Percentiles rank a stretch among this genome's conserved stretches.
These are phyloP conservation scores for Eremomyces bilateralis DNA, from an alignment of 495 filamentous ascomycete species.

Conservation along the genomic window DNA sequence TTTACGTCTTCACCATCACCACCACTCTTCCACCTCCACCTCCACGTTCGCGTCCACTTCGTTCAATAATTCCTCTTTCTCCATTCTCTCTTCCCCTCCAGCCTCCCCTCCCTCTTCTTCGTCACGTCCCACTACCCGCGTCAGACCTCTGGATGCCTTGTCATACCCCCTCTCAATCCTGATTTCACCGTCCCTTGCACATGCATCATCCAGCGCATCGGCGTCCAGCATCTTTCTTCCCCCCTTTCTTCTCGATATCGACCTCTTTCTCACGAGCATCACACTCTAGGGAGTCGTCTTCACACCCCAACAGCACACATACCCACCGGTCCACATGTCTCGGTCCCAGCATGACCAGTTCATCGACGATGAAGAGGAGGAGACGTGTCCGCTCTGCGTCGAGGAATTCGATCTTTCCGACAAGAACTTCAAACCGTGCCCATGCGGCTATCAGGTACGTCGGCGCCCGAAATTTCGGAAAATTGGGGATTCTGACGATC, in stretches of 20 bases:
- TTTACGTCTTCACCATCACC: no score
- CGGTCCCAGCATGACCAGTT: slow-evolving; percentile 73
- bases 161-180: no score
- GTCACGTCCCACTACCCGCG: neutral
- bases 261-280: no score
- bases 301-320: no score
- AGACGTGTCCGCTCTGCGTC: slow-evolving; percentile 65
- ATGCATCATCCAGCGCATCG: neutral
- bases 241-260: slow-evolving; percentile 1
- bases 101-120: neutral
- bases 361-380: slow-evolving; percentile 90
- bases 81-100: neutral
- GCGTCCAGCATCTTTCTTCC: slow-evolving; percentile 3
- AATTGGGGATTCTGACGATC: neutral
- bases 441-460: slow-evolving; percentile 89
- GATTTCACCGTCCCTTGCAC: no score
- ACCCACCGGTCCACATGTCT: no score
- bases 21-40: no score
- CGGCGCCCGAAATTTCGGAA: slow-evolving; percentile 1
- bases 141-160: no score
- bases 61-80: neutral
- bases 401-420: slow-evolving; percentile 97
- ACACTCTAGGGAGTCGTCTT: no score
- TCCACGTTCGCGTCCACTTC: neutral
- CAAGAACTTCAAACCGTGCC: slow-evolving; percentile 92